Base-by-base conservation (phyloP, 306 rosid species). In the Gynostemma pentaphyllum region DNA sequence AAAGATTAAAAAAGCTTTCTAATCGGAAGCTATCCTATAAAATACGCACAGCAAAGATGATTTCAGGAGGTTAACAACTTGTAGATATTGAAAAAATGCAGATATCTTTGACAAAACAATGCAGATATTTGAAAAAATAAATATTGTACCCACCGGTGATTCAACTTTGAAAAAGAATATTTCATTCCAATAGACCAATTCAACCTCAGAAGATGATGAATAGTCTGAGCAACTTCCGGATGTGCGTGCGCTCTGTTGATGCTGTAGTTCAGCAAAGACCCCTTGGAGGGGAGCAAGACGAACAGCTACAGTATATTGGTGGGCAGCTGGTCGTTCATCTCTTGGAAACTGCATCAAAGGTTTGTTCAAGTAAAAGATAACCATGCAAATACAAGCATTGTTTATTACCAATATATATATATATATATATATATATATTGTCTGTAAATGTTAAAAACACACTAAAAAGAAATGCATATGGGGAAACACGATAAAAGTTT, bases 91-190 rank as follows among this genome's bases (percentile, higher is more conserved):
- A 8, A 29, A 15, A 32, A 45, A 47, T 11, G 13, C n/a, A n/a
- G n/a, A n/a, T n/a, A n/a, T n/a, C n/a, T n/a, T n/a, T n/a, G 45
- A 41, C 15, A 23, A 1, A 26, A 9, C 46, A 34, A 45, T 50
- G 41, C 52, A 78, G 16, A 45, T 21, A 15, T 39, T 64, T 53
- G 23, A 12, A 53, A 36, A 53, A 52, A 61, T 32, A 37, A 40
- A 11, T 24, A 24, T 11, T 15, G 24, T 37, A 76, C 81, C 36
- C 82, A 92, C 99, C 74, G 82, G 82, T 32, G 88, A 68, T 74
- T 86, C 96, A 65, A 88, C 90, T 92, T 82, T 92, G 81, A 92
- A 92, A 83, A 84, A 88, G 78, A 88, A 92, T 51, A 88, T 79
- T 76, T 92, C 99, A 72, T 92, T 88, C 99, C 99, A 92, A 66